These are phyloP conservation scores for Niveomyces coronatus DNA, from an alignment of 2,329 filamentous ascomycete genomes.

Conservation along the genomic window DNA sequence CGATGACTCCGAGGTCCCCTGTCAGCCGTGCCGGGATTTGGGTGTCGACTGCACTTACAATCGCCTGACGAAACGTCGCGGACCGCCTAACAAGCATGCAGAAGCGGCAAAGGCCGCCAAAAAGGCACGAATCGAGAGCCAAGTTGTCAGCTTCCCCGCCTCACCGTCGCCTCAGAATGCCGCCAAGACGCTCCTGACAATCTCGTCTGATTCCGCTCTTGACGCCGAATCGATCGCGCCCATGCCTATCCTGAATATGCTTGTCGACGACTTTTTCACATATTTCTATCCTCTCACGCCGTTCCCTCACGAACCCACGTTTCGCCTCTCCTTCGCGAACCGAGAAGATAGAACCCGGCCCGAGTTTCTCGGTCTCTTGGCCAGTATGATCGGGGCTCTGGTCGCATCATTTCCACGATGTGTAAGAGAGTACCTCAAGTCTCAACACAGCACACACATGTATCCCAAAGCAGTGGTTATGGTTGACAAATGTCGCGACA, in stretches of 20 bases:
- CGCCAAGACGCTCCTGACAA: constrained; percentile 39
- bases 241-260: constrained; percentile 53
- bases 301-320: constrained; percentile 71
- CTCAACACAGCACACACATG: constrained; percentile 49
- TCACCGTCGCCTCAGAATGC: constrained; percentile 36
- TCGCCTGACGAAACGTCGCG: constrained; percentile 47
- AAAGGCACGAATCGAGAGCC: constrained; percentile 29
- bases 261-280: constrained; percentile 75
- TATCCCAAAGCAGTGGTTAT: constrained; percentile 61
- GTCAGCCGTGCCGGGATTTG: constrained; percentile 45
- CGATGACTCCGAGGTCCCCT: constrained; percentile 45
- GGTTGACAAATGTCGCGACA: constrained; percentile 59
- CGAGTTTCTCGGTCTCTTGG: constrained; percentile 58
- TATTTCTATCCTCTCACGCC: constrained; percentile 70
- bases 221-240: constrained; percentile 63
- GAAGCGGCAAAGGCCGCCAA: constrained; percentile 46
- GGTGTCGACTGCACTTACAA: constrained; percentile 48
- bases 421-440: constrained; percentile 57
- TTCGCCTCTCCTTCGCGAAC: constrained; percentile 56
- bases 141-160: constrained; percentile 13
- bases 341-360: constrained; percentile 57
- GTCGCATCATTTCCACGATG: constrained; percentile 68
- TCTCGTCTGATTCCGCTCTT: constrained; percentile 29
- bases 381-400: constrained; percentile 64
- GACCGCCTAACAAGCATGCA: constrained; percentile 49